Evolutionary conservation across 2,329 filamentous ascomycete genomes (phyloP).

Genomic region (Blastomyces parvus): DNA sequence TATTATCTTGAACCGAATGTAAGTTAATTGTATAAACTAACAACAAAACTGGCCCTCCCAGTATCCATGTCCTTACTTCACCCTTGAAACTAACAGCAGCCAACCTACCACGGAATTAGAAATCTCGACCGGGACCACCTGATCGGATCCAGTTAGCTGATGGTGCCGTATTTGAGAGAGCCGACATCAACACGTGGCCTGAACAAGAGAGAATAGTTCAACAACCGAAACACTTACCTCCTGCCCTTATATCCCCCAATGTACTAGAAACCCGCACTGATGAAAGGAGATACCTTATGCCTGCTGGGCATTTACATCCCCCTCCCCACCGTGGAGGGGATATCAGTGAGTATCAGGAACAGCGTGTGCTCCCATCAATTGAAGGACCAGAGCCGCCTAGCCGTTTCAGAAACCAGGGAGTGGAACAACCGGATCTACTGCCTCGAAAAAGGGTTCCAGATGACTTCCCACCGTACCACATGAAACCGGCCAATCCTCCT

Average conservation of each 20-base stretch:
- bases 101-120: slow-evolving; percentile 6
- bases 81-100: slow-evolving; percentile 5
- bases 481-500: slow-evolving; percentile 8
- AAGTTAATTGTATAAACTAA: not conserved
- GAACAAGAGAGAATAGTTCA: not conserved
- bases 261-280: not conserved
- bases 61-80: not conserved
- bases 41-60: no score
- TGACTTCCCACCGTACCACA: slow-evolving; percentile 18
- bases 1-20: slow-evolving; percentile 3
- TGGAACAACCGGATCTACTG: slow-evolving; percentile 22
- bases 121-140: slow-evolving; percentile 10
- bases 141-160: slow-evolving; percentile 20
- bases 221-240: not conserved
- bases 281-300: not conserved
- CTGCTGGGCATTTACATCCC: not conserved
- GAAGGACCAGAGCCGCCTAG: slow-evolving; percentile 20
- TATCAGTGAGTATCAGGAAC: slow-evolving; percentile 20
- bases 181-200: slow-evolving; percentile 4
- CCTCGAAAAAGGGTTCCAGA: slow-evolving; percentile 22
- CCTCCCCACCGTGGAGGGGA: not conserved
- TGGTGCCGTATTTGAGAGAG: slow-evolving; percentile 19
- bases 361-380: slow-evolving; percentile 30
- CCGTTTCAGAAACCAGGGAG: slow-evolving; percentile 20
- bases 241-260: not conserved